Conservation (phyloP, 805 yeast genomes). For the Hanseniaspora lindneri region DNA sequence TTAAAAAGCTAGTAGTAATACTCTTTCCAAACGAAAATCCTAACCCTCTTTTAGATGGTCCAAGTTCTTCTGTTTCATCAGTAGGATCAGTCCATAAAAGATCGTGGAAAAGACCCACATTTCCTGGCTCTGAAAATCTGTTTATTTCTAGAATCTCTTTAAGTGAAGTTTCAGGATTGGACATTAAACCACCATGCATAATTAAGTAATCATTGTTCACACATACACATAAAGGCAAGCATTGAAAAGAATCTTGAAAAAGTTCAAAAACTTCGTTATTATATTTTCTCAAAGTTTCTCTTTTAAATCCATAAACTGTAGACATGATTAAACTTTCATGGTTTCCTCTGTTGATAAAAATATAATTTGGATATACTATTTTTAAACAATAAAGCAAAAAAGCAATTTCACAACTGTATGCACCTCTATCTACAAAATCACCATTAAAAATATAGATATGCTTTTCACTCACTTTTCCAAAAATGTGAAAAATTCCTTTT, state of each 20-base stretch:
- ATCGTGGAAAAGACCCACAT: constrained; percentile 91
- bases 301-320: constrained; percentile 89
- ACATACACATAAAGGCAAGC: constrained; percentile 74
- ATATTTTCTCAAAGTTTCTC: constrained; percentile 87
- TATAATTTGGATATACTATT: constrained; percentile 53
- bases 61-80: constrained; percentile 49
- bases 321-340: constrained; percentile 97
- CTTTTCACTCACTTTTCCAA: constrained; percentile 51
- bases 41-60: constrained; percentile 85
- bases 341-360: constrained; percentile 83
- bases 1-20: constrained; percentile 68
- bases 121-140: constrained; percentile 76
- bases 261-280: constrained; percentile 66
- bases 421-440: constrained; percentile 94
- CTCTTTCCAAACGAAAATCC: constrained; percentile 97
- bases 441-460: constrained; percentile 88
- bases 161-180: constrained; percentile 57
- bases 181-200: constrained; percentile 92
- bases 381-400: constrained; percentile 65
- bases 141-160: constrained; percentile 63
- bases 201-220: constrained; percentile 70
- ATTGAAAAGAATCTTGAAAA: constrained; percentile 75
- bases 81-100: constrained; percentile 97
- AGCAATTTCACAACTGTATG: constrained; percentile 97
- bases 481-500: constrained; percentile 59